phyloP scores from a whole-genome alignment of 805 yeast genomes.

The Lachancea sp. region DNA sequence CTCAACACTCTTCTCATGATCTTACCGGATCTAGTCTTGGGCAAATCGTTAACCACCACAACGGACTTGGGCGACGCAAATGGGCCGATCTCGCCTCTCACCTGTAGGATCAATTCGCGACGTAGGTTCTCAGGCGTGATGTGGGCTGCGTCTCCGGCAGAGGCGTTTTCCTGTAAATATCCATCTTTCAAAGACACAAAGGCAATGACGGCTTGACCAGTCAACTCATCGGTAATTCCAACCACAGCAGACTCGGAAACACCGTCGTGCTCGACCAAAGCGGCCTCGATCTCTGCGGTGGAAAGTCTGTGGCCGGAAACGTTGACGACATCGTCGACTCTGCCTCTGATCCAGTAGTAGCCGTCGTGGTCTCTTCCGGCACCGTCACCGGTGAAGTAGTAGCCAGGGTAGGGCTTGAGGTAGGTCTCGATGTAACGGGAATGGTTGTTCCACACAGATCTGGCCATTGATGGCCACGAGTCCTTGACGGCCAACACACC shows the following conservation, averaged over 20 bases:
- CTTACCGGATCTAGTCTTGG: constrained; percentile 98
- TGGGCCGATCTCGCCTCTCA: constrained; percentile 84
- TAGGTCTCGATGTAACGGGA: constrained; percentile 84
- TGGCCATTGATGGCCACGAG: constrained; percentile 98
- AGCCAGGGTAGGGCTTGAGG: constrained; percentile 85
- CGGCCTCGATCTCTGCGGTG: constrained; percentile 97
- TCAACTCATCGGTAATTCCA: constrained; percentile 88
- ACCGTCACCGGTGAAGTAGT: constrained; percentile 97
- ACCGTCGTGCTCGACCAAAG: constrained; percentile 66
- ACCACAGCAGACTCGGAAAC: constrained; percentile 97
- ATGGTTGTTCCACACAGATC: constrained; percentile 90
- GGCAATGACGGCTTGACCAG: constrained; percentile 97
- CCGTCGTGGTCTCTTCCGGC: constrained; percentile 97
- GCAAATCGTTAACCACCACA: constrained; percentile 63
- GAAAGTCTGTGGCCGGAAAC: constrained; percentile 96
- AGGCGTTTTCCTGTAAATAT: constrained; percentile 27
- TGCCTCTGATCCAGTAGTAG: constrained; percentile 94
- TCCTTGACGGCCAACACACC: constrained; percentile 88
- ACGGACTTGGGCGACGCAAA: constrained; percentile 87
- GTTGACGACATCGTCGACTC: constrained; percentile 97
- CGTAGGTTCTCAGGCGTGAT: constrained; percentile 40
- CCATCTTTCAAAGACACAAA: constrained; percentile 75
- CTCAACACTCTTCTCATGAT: constrained; percentile 97
- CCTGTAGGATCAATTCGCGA: constrained; percentile 76
- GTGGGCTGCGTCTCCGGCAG: constrained; percentile 27